Conservation (phyloP, 768 basidiomycete species). For the Phylloporus arenicola region DNA sequence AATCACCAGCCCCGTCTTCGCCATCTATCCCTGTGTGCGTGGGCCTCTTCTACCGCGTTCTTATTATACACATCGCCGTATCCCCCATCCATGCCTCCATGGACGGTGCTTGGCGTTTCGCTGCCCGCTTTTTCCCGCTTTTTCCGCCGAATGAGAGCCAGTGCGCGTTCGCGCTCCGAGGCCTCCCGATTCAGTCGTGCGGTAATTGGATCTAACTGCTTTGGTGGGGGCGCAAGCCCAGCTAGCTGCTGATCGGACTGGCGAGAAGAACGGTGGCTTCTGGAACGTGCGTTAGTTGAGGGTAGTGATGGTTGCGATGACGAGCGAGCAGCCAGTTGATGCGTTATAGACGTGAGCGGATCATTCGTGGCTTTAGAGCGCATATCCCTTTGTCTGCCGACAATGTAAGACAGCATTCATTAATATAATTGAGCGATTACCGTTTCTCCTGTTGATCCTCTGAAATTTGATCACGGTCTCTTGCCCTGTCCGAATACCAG, state of each 20-base stretch:
- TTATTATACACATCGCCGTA: slow-evolving; percentile 71
- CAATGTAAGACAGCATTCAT: not conserved
- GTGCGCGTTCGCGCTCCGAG: slow-evolving; percentile 67
- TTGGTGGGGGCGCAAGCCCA: slow-evolving; percentile 5
- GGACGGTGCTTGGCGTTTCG: slow-evolving; percentile 68
- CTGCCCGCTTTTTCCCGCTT: slow-evolving; percentile 59
- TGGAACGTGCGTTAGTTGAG: slow-evolving; percentile 14
- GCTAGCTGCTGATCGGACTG: slow-evolving; percentile 5
- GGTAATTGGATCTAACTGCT: slow-evolving; percentile 40
- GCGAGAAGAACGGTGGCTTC: slow-evolving; percentile 12
- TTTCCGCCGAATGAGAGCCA: slow-evolving; percentile 64
- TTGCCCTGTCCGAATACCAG: slow-evolving; percentile 53
- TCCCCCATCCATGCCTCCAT: slow-evolving; percentile 40
- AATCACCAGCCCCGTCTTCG: slow-evolving; percentile 17
- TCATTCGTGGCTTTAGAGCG: slow-evolving; percentile 60
- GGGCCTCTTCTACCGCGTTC: slow-evolving; percentile 68
- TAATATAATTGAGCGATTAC: slow-evolving; percentile 19
- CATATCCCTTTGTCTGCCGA: slow-evolving; percentile 53
- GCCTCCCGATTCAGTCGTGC: slow-evolving; percentile 68
- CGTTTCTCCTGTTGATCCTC: slow-evolving; percentile 34
- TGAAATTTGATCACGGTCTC: slow-evolving; percentile 22
- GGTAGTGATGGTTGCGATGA: slow-evolving; percentile 8
- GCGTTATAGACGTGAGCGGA: slow-evolving; percentile 69
- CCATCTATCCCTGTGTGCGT: slow-evolving; percentile 40
- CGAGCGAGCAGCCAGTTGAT: slow-evolving; percentile 47